Evolutionary conservation across 192 early-diverging fungal species (phyloP).

Genomic region (Glomus cerebriforme): DNA sequence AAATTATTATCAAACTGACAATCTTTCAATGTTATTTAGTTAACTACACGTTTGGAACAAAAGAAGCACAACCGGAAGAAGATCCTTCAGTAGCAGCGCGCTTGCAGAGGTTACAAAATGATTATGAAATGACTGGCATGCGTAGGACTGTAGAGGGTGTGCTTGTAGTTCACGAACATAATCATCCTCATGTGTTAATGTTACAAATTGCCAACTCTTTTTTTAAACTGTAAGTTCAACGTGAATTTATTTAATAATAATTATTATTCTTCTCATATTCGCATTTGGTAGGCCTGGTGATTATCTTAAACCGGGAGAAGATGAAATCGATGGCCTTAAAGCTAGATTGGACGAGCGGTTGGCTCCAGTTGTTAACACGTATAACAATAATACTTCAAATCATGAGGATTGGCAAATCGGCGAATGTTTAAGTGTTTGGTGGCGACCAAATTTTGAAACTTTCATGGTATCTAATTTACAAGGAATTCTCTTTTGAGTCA

Average conservation of each 20-base stretch:
- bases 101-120: constrained; percentile 58
- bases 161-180: constrained; percentile 76
- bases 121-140: constrained; percentile 68
- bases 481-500: not conserved
- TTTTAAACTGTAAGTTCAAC: constrained; percentile 65
- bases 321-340: constrained; percentile 73
- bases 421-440: constrained; percentile 73
- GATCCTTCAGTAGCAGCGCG: constrained; percentile 60
- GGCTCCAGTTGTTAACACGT: constrained; percentile 39
- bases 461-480: constrained; percentile 60
- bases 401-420: constrained; percentile 69
- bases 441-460: constrained; percentile 76
- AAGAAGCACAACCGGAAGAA: constrained; percentile 75
- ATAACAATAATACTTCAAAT: constrained; percentile 31
- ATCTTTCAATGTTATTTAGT: constrained; percentile 19
- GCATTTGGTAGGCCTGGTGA: constrained; percentile 62
- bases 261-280: not conserved
- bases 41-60: constrained; percentile 72
- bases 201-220: constrained; percentile 73
- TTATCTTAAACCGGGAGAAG: constrained; percentile 70
- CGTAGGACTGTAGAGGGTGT: constrained; percentile 72
- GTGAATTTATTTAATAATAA: not conserved
- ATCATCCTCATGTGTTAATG: constrained; percentile 80
- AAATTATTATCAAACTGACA: not conserved
- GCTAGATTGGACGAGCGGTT: constrained; percentile 60